phyloP scores from a whole-genome alignment of 2,329 filamentous ascomycete species.

The Aspergillus vadensis region DNA sequence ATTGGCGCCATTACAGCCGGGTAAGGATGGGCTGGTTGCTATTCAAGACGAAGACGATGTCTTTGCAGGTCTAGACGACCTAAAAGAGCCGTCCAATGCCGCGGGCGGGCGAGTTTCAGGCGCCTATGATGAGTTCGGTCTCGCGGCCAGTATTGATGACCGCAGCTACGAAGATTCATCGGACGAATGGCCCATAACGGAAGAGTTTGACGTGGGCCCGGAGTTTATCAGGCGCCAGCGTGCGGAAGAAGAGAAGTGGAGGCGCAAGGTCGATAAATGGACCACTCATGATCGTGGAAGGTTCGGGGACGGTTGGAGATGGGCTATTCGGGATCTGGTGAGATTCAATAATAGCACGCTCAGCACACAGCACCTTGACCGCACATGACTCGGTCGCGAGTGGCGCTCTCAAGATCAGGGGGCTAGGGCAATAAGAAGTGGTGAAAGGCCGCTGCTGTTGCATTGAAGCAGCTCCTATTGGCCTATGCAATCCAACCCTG shows the following conservation, averaged over 20 bases:
- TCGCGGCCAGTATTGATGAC: constrained; percentile 39
- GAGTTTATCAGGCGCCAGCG: constrained; percentile 87
- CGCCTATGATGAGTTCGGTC: constrained; percentile 29
- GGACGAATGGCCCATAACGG: constrained; percentile 83
- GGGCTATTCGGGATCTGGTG: constrained; percentile 64
- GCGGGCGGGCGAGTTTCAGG: constrained; percentile 26
- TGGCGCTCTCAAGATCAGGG: background rate
- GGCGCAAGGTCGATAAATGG: constrained; percentile 85
- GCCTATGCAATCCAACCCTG: background rate
- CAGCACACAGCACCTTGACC: constrained; percentile 15
- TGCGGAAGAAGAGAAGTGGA: constrained; percentile 90
- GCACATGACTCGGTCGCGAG: constrained; percentile 12
- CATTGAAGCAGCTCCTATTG: background rate
- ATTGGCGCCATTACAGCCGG: constrained; percentile 55
- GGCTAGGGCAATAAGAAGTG: background rate
- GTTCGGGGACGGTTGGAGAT: constrained; percentile 67
- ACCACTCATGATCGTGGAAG: constrained; percentile 58
- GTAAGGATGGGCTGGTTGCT: constrained; percentile 41
- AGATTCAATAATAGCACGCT: constrained; percentile 29
- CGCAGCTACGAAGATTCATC: constrained; percentile 48
- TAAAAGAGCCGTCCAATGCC: constrained; percentile 64
- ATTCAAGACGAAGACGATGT: constrained; percentile 89
- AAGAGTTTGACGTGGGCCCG: constrained; percentile 96
- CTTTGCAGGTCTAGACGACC: constrained; percentile 91
- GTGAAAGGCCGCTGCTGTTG: background rate